These are phyloP conservation scores for Hippophae rhamnoides DNA, from an alignment of 306 rosid genomes.

Conservation along the genomic window DNA sequence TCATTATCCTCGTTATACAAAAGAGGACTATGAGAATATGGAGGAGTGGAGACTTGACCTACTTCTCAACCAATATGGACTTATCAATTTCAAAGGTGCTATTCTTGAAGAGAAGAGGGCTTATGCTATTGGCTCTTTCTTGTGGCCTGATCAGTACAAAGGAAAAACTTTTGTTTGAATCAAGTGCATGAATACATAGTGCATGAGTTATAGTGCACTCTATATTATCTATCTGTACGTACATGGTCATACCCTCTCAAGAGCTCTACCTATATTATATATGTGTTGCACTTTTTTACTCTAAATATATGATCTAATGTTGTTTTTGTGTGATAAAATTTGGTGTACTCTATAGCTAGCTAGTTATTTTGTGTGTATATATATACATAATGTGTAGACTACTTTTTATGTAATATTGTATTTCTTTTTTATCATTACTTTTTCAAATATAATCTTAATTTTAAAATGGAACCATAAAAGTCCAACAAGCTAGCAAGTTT, in stretches of 20 bases:
- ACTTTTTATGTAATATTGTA: too few species aligned
- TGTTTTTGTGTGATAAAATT: background rate
- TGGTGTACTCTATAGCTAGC: background rate
- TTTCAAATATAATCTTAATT: too few species aligned
- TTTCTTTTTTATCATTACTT: too few species aligned
- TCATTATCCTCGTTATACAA: constrained; percentile 59
- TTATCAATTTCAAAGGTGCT: constrained; percentile 25
- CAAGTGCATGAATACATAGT: too few species aligned
- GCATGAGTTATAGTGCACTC: background rate
- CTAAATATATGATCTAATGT: background rate
- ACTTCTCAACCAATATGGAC: constrained; percentile 54
- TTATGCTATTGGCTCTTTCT: constrained; percentile 54
- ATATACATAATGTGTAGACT: too few species aligned
- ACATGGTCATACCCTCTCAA: too few species aligned
- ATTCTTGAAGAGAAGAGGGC: constrained; percentile 43
- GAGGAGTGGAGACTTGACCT: constrained; percentile 59
- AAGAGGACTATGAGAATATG: constrained; percentile 45
- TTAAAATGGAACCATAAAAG: too few species aligned
- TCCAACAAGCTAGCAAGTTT: too few species aligned
- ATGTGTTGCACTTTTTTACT: too few species aligned
- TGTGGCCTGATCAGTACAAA: constrained; percentile 54
- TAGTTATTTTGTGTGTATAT: too few species aligned
- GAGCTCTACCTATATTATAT: background rate
- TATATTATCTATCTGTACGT: too few species aligned
- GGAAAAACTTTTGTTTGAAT: background rate